Conservation (phyloP, 202 grass and related monocot genomes). For the Zoysia matrella region DNA sequence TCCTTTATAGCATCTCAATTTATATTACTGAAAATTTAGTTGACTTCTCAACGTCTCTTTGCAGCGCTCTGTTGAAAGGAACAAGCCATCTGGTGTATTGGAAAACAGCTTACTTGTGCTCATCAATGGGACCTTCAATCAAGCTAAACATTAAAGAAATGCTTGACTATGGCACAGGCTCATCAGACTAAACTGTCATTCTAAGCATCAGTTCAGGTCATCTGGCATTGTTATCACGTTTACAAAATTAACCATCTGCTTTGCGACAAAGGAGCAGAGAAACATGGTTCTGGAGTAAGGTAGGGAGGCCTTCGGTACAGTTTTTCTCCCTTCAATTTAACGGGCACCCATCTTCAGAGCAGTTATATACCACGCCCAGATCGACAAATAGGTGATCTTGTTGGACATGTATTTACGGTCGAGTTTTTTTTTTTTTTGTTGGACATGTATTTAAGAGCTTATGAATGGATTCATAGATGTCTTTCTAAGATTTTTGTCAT, state of each 20-base stretch:
- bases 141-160: conserved; percentile 93
- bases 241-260: conserved; percentile 32
- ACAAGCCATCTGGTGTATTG: conserved; percentile 99
- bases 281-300: conserved; percentile 20
- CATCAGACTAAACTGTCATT: conserved; percentile 49
- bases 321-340: conserved; percentile 48
- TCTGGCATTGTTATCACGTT: conserved; percentile 35
- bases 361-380: conserved; percentile 4
- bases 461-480: conserved; percentile 45
- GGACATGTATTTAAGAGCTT: conserved; percentile 13
- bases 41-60: conserved; percentile 37
- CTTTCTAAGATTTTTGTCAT: conserved; percentile 41
- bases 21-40: conserved; percentile 3
- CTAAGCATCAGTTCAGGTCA: conserved; percentile 29
- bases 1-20: conserved; percentile 13
- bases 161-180: conserved; percentile 71
- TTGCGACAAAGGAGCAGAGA: conserved; percentile 32
- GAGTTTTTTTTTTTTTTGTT: no score
- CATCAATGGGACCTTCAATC: conserved; percentile 97
- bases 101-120: conserved; percentile 84
- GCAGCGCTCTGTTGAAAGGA: conserved; percentile 88
- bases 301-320: conserved; percentile 52
- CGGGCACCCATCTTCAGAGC: conserved; percentile 40
- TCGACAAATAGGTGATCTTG: conserved; percentile 37
- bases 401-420: conserved; percentile 52